Base-by-base conservation (phyloP, 2,329 filamentous ascomycete species). In the Fusarium musae region DNA sequence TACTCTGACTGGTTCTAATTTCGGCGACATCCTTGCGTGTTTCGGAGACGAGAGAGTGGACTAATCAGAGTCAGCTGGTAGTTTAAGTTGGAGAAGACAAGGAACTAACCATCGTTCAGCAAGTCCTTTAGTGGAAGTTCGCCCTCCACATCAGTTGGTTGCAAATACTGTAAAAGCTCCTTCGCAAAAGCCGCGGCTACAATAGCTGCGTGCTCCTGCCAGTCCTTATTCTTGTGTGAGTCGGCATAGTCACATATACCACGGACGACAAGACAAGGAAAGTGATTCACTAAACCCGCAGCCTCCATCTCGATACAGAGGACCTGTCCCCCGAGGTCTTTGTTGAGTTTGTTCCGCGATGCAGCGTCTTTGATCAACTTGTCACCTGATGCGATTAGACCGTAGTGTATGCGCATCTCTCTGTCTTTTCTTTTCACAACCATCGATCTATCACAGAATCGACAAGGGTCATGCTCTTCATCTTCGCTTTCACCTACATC, bases 41-140 rank as follows among this genome's bases (percentile, higher is more conserved):
- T 19, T 26, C 10, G 2, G 23, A 26, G 3, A 44, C 3, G 4
- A 44, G 23, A 0, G 5, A 3, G 16, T 13, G 42, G 42, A 26
- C 42, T 44, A 17, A 1, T 6, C 2, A 23, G 0, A 7, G 0
- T 23, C 4, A 43, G 40, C 2, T 43, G n/a, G 30, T 8, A 30
- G 28, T 30, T 30, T 9, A 30, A 30, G 30, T 32, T 26, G 32
- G 4, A 12, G 32, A 32, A 32, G 12, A 32, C 12, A 32, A 12
- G 12, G 12, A 34, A 13, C 32, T 34, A 6, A 34, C 32, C 32
- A 17, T 43, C n/a, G 10, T 23, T 26, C n/a, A 44, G 8, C 0
- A 44, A 9, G 0, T 26, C n/a, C 0, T 44, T 44, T 6, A 44
- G 6, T 0, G 23, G 42, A 6, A 10, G 16, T 16, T 44, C 42